Evolutionary conservation across 371 early-diverging fungal genomes (phyloP), one percentile per base, ranked within the genome.

Genomic region (Lichtheimia corymbifera): DNA sequence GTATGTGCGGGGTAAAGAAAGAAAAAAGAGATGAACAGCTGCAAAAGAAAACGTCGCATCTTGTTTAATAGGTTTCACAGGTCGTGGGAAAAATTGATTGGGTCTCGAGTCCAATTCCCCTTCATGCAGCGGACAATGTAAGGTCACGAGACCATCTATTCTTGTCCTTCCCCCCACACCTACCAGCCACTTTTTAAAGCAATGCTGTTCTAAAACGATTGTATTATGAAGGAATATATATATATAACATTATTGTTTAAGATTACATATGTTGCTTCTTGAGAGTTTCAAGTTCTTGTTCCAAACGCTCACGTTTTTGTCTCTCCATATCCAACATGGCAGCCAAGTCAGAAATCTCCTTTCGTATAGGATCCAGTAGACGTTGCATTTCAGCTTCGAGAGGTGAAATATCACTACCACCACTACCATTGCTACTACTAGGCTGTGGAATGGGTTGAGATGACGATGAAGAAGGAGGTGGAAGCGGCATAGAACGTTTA

Each of bases 401-500:
- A 45, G n/a, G 18, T 9, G 22, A 22, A 3, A 4, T 45, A 45
- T 45, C 45, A n/a, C 14, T n/a, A n/a, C 44, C n/a, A 47, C 47
- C 47, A 47, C 47, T 47, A 15, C 47, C 22, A 47, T 11, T 47
- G 17, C 47, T 47, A 11, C 47, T 47, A 47, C 18, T 22, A 11
- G 18, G n/a, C 2, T n/a, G 47, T 5, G 47, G n/a, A 47, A 47
- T 15, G 5, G 24, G 13, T 22, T 14, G 4, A 25, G 53, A 27
- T 27, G 54, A 55, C 20, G 69, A 55, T 27, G 54, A 55, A 25
- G 69, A 55, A 25, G 69, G 71, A n/a, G 64, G 65, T 28, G 73
- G 70, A n/a, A 56, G 41, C 5, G 77, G 77, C 71, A 73, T 76
- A 4, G 77, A 69, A 35, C 77, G 63, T 55, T 67, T 73, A 27